Evolutionary conservation across 2,329 filamentous ascomycete species (phyloP).

Genomic region (Erysiphe pulchra): DNA sequence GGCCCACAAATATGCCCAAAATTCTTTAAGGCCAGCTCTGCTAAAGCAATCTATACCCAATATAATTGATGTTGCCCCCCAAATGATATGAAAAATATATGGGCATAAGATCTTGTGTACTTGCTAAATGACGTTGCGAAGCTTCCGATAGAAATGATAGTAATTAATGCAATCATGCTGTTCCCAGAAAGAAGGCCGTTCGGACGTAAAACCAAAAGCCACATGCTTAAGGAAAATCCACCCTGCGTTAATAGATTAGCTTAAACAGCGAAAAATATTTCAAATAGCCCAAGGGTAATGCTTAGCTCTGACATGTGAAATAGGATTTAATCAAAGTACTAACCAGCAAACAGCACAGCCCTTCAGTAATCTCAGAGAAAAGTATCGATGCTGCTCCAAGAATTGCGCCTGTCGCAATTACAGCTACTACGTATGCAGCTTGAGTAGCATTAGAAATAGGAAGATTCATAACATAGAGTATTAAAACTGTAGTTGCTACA

Average conservation of each 20-base stretch:
- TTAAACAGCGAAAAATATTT: background rate
- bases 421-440: slow-evolving; percentile 66
- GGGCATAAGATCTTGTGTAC: slow-evolving; percentile 49
- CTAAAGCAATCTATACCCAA: slow-evolving; percentile 82
- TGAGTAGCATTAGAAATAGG: slow-evolving; percentile 54
- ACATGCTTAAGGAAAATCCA: slow-evolving; percentile 23
- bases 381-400: slow-evolving; percentile 51
- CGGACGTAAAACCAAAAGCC: slow-evolving; percentile 53
- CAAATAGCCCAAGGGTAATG: background rate
- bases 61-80: slow-evolving; percentile 55
- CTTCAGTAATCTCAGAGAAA: slow-evolving; percentile 60
- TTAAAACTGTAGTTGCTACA: slow-evolving; percentile 54
- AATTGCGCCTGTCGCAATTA: slow-evolving; percentile 42
- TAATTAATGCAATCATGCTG: slow-evolving; percentile 49
- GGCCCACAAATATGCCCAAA: slow-evolving; percentile 80
- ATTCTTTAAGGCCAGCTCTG: slow-evolving; percentile 76
- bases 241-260: slow-evolving; percentile 3
- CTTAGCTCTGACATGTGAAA: background rate
- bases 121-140: slow-evolving; percentile 59
- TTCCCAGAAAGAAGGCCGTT: slow-evolving; percentile 45
- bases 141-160: slow-evolving; percentile 36
- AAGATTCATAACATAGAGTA: slow-evolving; percentile 67
- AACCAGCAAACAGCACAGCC: slow-evolving; percentile 31
- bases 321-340: background rate
- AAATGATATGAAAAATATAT: slow-evolving; percentile 58